Conservation (phyloP, 768 basidiomycete genomes). For the Lactarius psammicola region DNA sequence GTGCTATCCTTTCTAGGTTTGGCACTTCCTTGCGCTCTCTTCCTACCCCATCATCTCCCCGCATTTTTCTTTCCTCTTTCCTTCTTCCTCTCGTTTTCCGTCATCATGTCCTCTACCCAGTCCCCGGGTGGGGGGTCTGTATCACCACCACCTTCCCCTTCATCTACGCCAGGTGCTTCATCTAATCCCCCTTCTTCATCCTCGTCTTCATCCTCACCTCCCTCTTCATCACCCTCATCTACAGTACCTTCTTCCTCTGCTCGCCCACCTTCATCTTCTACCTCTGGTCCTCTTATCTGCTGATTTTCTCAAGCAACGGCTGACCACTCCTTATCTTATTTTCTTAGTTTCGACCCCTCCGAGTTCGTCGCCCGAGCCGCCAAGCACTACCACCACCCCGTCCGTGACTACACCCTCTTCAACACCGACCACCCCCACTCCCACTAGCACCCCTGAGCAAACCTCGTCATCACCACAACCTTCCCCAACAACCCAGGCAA, state of each 20-base stretch:
- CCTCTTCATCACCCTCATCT: constrained; percentile 9
- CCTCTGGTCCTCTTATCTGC: constrained; percentile 6
- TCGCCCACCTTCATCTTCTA: background rate
- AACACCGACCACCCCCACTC: background rate
- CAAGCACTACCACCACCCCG: background rate
- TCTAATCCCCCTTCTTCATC: constrained; percentile 21
- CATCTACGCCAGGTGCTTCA: constrained; percentile 19
- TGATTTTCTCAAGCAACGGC: background rate
- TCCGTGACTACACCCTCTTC: background rate
- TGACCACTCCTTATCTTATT: constrained; percentile 2
- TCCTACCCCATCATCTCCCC: background rate
- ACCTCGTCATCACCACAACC: background rate
- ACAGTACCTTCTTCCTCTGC: background rate
- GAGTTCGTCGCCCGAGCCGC: background rate
- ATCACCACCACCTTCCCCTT: background rate
- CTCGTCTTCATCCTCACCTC: constrained; percentile 1
- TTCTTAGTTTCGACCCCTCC: background rate
- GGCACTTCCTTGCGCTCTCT: background rate
- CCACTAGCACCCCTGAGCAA: background rate
- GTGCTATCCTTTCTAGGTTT: background rate
- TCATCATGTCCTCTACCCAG: constrained; percentile 7
- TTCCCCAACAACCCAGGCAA: background rate
- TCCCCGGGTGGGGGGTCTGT: constrained; percentile 2
- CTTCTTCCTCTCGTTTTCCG: background rate
- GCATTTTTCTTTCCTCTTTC: background rate